Evolutionary conservation across 1,284 basidiomycete genomes (phyloP), one percentile per base, ranked within the genome.

Genomic region (Ustilago lituana): DNA sequence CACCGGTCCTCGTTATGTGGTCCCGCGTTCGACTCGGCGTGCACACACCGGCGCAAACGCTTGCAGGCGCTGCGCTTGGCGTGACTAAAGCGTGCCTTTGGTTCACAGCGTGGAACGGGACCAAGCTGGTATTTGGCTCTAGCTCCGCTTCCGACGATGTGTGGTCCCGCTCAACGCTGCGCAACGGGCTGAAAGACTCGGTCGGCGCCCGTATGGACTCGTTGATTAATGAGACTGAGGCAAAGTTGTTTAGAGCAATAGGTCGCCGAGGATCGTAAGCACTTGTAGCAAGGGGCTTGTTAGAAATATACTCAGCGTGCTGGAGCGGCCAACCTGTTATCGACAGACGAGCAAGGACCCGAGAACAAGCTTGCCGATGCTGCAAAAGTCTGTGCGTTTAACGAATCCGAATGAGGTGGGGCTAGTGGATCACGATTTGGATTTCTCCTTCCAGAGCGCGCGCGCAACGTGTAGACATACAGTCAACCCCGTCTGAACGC

Each of bases 1-100:
- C 52, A 0, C 71, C 71, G 0, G 51, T 66, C 9, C 48, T 60
- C 3, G 71, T 73, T 40, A 73, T 73, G 65, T 73, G 71, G 71
- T 73, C 71, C 2, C 46, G 71, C 3, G 65, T 73, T n/a, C 38
- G 56, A 14, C 53, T 73, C 11, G 71, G 71, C 17, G 66, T 73
- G 0, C 71, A 73, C 36, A 73, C 71, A 1, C 65, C 53, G 5
- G 53, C 35, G 11, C 71, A 73, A 40, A 69, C 65, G 1, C 17
- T 61, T 10, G 71, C 43, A 20, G 71, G 71, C 14, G 56, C 65
- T 19, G 57, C 54, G 5, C 53, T 73, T 15, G 71, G 71, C 23
- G 47, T 70, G 3, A 29, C 32, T 31, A 66, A 69, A 39, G 71
- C 61, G 11, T 56, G 53, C 40, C 6, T 66, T 31, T 70, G 65